Evolutionary conservation across 768 basidiomycete species (phyloP), one percentile per base, ranked within the genome.

Genomic region (Hortiboletus campestris): DNA sequence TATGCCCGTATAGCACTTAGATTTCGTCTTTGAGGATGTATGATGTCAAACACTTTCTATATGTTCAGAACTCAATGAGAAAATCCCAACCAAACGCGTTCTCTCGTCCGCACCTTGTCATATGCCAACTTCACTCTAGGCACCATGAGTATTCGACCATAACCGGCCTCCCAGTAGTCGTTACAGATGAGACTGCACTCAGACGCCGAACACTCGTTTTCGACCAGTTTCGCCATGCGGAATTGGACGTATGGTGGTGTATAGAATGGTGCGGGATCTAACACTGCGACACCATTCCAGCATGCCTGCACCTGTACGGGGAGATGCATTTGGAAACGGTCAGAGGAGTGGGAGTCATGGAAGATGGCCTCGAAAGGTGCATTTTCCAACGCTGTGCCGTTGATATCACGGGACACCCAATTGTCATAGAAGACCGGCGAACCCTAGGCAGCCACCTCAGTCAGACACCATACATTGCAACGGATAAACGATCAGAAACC

Each of bases 371-470:
- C 96, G 62, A 99, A 99, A 0, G 96, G 96, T 0, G 94, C 94
- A 69, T 99, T 99, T 73, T 99, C 96, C 49, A 99, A 80, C 0
- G 96, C 96, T 0, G 96, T 98, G 22, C 96, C 96, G 73, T 99
- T 99, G 78, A 99, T 92, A 71, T 99, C 96, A 39, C 96, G 83
- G 2, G 96, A 94, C 20, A 99, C 96, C 96, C 96, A 98, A 71
- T 94, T 96, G 69, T 93, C 92, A 75, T 98, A 98, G 72, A 98
- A 98, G 17, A 98, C 95, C 1, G 96, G 96, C 0, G 92, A 80
- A 14, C 84, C 83, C 83, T 84, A 48, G 9, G 4, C 4, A 51
- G 11, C 34, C 29, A 29, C 16, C 45, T 40, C 49, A 14, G 38
- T 54, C 50, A 59, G 52, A 46, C 19, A 20, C 43, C 9, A 6